A percentile compares a stretch with the other conserved stretches of the same genome.
These are phyloP conservation scores for Apiospora phragmitis DNA, from an alignment of 2,329 filamentous ascomycete genomes.

Conservation along the genomic window DNA sequence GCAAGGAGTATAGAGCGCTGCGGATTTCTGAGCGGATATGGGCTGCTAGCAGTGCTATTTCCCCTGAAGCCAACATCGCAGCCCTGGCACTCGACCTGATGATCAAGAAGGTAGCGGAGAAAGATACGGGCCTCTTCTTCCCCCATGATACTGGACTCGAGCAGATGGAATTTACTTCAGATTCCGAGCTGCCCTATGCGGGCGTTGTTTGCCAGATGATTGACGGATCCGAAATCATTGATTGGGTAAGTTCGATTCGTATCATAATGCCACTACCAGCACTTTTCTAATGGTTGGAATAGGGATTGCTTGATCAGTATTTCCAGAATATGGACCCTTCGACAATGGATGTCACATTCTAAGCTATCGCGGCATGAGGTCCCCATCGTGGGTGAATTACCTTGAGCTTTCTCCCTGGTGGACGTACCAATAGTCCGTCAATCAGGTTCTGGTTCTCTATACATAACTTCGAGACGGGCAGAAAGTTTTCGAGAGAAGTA, in stretches of 20 bases:
- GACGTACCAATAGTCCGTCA: too few species aligned
- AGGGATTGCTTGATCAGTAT: background rate
- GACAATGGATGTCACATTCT: background rate
- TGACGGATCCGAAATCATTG: background rate
- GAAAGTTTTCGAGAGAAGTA: too few species aligned
- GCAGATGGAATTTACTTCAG: background rate
- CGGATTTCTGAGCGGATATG: conserved; percentile 24
- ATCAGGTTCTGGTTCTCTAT: too few species aligned
- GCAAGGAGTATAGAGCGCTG: conserved; percentile 18
- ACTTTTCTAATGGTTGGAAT: background rate
- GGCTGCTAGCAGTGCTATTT: conserved; percentile 10
- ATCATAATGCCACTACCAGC: background rate
- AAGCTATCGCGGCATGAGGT: background rate
- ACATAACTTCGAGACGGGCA: too few species aligned
- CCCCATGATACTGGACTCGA: too few species aligned
- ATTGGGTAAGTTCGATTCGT: background rate
- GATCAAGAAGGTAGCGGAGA: conserved; percentile 19
- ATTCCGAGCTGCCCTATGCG: background rate
- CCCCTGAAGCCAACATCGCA: conserved; percentile 23
- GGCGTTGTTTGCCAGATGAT: background rate
- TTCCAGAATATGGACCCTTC: background rate
- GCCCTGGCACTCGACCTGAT: conserved; percentile 21
- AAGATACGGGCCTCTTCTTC: background rate
- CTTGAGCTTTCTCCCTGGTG: too few species aligned
- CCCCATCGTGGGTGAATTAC: too few species aligned